Evolutionary conservation across 495 filamentous ascomycete genomes (phyloP), one percentile per base, ranked within the genome.

Genomic region (Lichina pygmaea): DNA sequence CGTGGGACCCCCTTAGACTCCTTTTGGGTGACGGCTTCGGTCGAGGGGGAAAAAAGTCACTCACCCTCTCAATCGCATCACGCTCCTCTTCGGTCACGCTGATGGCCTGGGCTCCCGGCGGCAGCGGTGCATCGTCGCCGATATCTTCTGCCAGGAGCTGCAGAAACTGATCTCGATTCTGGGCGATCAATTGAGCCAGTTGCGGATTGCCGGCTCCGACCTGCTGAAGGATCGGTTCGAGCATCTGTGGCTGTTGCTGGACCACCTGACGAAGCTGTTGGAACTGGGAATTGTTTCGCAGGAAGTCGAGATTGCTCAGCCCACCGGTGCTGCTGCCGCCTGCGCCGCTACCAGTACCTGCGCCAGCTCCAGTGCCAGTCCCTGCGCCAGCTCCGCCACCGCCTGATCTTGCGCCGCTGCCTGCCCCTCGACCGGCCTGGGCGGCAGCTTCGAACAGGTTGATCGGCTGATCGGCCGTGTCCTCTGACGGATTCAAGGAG

Each of bases 251-350:
- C 52, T 94, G 82, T 55, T 93, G 84, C 56, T 97, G 89, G 13
- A 97, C 89, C 9, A 97, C 77, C 60, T 93, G 84, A 33, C 89
- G 79, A 34, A 97, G 73, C 58, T 97, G 89, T 59, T 95, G 89
- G 62, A 97, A 97, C 60, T 93, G 84, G 30, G 84, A 77, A 59
- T 95, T 94, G 59, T 80, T 81, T 43, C 89, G 79, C n/a, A 97
- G 71, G 61, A 86, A 94, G 41, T 94, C 86, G 36, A 97, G 75
- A 52, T 81, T 93, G 7, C 74, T 77, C 4, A 79, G 64, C 3
- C 66, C 68, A 30, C 66, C 70, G 46, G 68, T 73, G 33, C 63
- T 70, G 37, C 63, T 68, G 40, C 59, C 70, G 30, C 59, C 64
- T 12, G 62, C 66, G 13, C 46, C 50, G 31, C 48, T 52, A 40